Base-by-base conservation (phyloP, 2,329 filamentous ascomycete species). In the Ilyonectria destructans region DNA sequence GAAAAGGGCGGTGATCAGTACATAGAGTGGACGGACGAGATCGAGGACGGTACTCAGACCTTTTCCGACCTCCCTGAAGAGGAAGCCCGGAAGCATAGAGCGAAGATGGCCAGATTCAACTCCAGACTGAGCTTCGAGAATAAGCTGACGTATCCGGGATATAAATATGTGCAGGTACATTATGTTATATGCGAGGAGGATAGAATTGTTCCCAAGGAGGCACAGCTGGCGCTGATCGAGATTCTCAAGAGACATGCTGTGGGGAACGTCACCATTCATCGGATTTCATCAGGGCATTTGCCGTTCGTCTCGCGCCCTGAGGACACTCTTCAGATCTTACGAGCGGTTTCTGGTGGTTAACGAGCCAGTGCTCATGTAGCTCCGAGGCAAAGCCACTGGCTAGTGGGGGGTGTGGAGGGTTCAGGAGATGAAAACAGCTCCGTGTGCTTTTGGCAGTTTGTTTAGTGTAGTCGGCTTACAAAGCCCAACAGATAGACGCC, bases 171-270 rank as follows among this genome's bases (percentile, higher is more conserved):
- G 2, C 46, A 72, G 2, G 67, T 70, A 4, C 58, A 72, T 12
- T 72, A 72, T 3, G 61, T 72, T 2, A 35, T 72, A 1, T 72
- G 70, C 6, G 65, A 69, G 9, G 43, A 69, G 35, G 69, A 71
- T 4, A 26, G 33, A 13, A 35, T 61, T 2, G 67, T 71, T 2
- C 66, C 55, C 2, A 29, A 58, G 1, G 29, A 43, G 5, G 62
- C 55, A 8, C 69, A 71, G 2, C 46, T 35, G 1, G 61, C 10
- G 4, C 69, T 71, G 69, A 67, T 71, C 1, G 69, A 71, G 33
- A 55, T 40, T 15, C 43, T 62, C 9, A 62, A 67, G 23, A 43
- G 17, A 7, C 37, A 43, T 6, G 1, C 40, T n/a, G 3, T 1
- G 9, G 3, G 17, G 5, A 8, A 43, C 7, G 40, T 19, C 4